A percentile compares a stretch with the other conserved stretches of the same genome.
Evolutionary conservation across 805 yeast genomes (phyloP).

Genomic region (Brettanomyces nanus): DNA sequence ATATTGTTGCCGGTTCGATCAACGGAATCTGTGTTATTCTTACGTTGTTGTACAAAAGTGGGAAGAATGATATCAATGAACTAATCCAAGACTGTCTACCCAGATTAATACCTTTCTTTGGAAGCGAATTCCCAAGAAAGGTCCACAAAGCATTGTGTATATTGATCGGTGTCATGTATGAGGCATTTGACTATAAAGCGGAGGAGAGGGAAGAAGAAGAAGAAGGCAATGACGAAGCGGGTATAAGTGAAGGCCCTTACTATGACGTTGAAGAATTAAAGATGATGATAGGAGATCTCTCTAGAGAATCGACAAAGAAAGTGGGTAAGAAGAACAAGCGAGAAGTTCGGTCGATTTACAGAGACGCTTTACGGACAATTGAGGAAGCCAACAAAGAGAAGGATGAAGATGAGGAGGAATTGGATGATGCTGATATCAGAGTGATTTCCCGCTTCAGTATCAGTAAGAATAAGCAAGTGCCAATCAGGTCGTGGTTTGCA

Average conservation of each 20-base stretch:
- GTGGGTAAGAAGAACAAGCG: slow-evolving; percentile 56
- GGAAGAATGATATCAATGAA: slow-evolving; percentile 15
- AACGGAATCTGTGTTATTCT: slow-evolving; percentile 36
- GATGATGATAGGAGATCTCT: slow-evolving; percentile 32
- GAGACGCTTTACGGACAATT: slow-evolving; percentile 47
- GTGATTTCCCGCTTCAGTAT: slow-evolving; percentile 29
- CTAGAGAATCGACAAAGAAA: slow-evolving; percentile 46
- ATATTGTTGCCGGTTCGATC: slow-evolving; percentile 32
- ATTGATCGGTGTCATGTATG: slow-evolving; percentile 48
- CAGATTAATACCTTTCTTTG: slow-evolving; percentile 34
- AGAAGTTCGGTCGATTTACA: slow-evolving; percentile 49
- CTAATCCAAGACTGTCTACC: slow-evolving; percentile 32
- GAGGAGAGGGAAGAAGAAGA: slow-evolving; percentile 31
- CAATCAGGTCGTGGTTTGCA: slow-evolving; percentile 43
- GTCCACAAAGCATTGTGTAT: slow-evolving; percentile 48
- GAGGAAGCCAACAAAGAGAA: slow-evolving; percentile 25
- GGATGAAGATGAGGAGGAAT: slow-evolving; percentile 9
- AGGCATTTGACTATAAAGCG: slow-evolving; percentile 33
- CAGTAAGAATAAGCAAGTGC: slow-evolving; percentile 36
- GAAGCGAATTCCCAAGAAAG: slow-evolving; percentile 30
- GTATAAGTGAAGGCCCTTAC: slow-evolving; percentile 39
- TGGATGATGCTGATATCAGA: slow-evolving; percentile 6
- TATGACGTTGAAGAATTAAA: slow-evolving; percentile 11
- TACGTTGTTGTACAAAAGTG: slow-evolving; percentile 28
- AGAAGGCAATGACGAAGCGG: slow-evolving; percentile 33